phyloP scores from a whole-genome alignment of 2,329 filamentous ascomycete species.

The Colletotrichum sp. region DNA sequence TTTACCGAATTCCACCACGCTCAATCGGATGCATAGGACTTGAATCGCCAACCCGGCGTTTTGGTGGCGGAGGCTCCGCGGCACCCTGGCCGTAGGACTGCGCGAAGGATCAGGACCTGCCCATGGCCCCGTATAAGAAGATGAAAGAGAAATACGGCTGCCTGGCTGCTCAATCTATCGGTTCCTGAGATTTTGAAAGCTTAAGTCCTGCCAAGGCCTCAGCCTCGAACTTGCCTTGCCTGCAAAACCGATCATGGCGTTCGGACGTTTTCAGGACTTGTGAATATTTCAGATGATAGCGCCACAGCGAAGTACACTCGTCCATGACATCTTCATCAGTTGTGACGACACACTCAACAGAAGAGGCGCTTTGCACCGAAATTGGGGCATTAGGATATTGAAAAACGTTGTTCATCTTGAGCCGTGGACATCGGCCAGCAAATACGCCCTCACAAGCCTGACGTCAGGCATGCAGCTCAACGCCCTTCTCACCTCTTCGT shows the following conservation, averaged over 20 bases:
- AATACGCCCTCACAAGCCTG: constrained; percentile 5
- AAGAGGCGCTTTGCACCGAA: not conserved
- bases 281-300: rapidly evolving
- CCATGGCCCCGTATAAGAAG: not conserved
- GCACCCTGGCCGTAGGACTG: not conserved
- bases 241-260: rapidly evolving
- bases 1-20: not conserved
- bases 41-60: not conserved
- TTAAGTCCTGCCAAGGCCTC: not conserved
- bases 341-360: not conserved
- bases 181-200: not conserved
- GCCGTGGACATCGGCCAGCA: not conserved
- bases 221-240: not conserved
- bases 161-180: not conserved
- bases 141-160: not conserved
- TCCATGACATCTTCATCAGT: too few relatives aligned
- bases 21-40: not conserved
- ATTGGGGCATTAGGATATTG: not conserved
- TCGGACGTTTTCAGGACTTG: not conserved
- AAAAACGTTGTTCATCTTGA: not conserved
- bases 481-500: not conserved
- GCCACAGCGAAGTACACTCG: too few relatives aligned
- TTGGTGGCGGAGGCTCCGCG: not conserved
- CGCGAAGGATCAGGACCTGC: not conserved
- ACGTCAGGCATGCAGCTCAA: constrained; percentile 1